Conservation (phyloP, 345 rosid genomes). For the Citrus mangshanensis region DNA sequence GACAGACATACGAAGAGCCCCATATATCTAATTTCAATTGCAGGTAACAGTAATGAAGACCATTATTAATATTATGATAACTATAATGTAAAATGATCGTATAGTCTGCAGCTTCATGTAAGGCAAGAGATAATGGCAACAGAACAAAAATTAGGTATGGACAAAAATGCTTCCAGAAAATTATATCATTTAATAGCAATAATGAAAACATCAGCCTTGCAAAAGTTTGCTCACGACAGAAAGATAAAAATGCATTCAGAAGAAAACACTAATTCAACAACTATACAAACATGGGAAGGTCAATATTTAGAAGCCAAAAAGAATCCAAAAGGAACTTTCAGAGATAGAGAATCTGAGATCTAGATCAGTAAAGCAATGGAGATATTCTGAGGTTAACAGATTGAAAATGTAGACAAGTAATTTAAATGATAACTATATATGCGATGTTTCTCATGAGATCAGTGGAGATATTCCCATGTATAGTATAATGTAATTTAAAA, state of each 20-base stretch:
- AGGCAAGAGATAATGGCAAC: not conserved
- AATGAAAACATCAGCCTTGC: not conserved
- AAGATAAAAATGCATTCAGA: not conserved
- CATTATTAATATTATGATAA: slow-evolving; percentile 2
- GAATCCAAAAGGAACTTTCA: not conserved
- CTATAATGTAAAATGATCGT: not conserved
- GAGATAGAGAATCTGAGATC: not conserved
- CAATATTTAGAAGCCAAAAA: not conserved
- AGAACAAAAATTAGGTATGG: not conserved
- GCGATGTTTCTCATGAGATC: too few species aligned
- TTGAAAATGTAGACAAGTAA: not conserved
- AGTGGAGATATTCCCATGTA: too few species aligned
- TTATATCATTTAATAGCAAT: not conserved
- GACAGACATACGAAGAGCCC: slow-evolving; percentile 69
- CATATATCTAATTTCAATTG: slow-evolving; percentile 46
- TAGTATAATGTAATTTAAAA: too few species aligned
- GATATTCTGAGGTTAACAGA: not conserved
- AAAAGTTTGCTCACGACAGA: not conserved
- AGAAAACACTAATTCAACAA: not conserved
- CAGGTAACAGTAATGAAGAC: slow-evolving; percentile 5
- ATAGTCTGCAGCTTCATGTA: slow-evolving; percentile 1
- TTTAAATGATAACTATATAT: not conserved
- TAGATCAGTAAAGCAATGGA: not conserved
- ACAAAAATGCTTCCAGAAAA: not conserved
- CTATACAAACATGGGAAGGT: not conserved